Evolutionary conservation across 768 basidiomycete species (phyloP), one percentile per base, ranked within the genome.

Genomic region (Amanita phalloides): DNA sequence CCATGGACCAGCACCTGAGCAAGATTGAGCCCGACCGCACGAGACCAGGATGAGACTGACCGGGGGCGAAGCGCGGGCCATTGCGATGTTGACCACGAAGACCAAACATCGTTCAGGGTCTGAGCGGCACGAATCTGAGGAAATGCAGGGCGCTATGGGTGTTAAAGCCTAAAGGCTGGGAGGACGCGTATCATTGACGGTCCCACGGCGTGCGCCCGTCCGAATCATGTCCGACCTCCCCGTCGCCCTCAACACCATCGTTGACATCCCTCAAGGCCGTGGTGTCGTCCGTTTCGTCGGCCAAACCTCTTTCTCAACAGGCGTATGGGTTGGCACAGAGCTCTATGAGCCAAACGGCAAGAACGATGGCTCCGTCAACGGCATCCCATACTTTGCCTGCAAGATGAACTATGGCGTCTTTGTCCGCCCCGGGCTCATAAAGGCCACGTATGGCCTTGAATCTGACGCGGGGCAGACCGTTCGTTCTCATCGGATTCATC

Each of bases 251-350:
- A 86, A 87, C 30, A 77, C 90, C 3, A 76, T 87, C 51, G 94
- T 96, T 13, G 78, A 84, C 51, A 81, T 93, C 42, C 68, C 84
- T 0, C 82, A 84, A 36, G 93, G 94, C 14, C 76, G 81, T 35
- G 96, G 96, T 2, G 72, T 84, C 43, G 86, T 97, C 43, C 77
- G 93, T 21, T 99, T 92, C 73, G 78, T 75, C 47, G 96, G 95
- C 0, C 56, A 79, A 30, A 94, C 95, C 0, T 74, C 77, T 2
- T 97, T 97, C 64, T 78, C 89, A 20, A 66, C 81, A 1, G 96
- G 96, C 0, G 91, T 87, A 74, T 99, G 95, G 95, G 76, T 96
- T 46, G 96, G 96, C 8, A 81, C 98, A 49, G 93, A 95, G 61
- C 77, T 99, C 43, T 78, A 76, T 52, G 83, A 85, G 59, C 67